Evolutionary conservation across 2,329 filamentous ascomycete genomes (phyloP).

Genomic region (Fonsecaea monophora): DNA sequence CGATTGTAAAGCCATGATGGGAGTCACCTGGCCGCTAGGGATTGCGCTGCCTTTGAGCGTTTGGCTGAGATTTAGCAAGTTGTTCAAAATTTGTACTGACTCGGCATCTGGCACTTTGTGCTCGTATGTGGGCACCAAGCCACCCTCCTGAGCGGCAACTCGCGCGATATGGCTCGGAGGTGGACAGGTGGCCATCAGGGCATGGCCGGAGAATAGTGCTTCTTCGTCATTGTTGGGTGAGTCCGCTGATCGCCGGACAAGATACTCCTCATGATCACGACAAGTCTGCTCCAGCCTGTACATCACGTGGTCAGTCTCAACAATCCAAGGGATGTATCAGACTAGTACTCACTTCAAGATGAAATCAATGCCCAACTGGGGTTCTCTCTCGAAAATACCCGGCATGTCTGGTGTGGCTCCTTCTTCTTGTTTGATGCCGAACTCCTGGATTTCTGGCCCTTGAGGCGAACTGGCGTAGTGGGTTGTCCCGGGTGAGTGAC

Average conservation of each 20-base stretch:
- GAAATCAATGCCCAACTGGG: constrained; percentile 57
- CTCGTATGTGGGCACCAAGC: constrained; percentile 60
- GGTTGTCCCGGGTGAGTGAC: constrained; percentile 38
- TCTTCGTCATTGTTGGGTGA: constrained; percentile 63
- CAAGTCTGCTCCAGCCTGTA: constrained; percentile 77
- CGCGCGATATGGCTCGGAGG: constrained; percentile 68
- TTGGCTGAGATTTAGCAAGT: constrained; percentile 82
- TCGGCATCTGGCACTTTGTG: constrained; percentile 81
- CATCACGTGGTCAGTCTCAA: constrained; percentile 11
- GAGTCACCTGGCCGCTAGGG: constrained; percentile 68
- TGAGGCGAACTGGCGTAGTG: constrained; percentile 39
- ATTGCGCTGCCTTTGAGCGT: constrained; percentile 79
- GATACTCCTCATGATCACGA: constrained; percentile 85
- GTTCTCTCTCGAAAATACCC: constrained; percentile 54
- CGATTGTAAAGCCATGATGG: constrained; percentile 92
- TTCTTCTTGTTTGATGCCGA: constrained; percentile 37
- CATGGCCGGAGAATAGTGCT: constrained; percentile 79
- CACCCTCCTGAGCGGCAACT: constrained; percentile 49
- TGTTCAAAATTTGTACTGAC: constrained; percentile 67
- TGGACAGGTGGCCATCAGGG: constrained; percentile 90
- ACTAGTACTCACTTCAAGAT: constrained; percentile 51
- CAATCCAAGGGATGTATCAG: neutral
- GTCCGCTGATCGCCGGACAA: constrained; percentile 67
- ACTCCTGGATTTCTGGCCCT: constrained; percentile 37
- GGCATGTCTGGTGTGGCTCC: constrained; percentile 39